Conservation (phyloP, 2,329 filamentous ascomycete species). For the Aspergillus oerlinghausenensis region DNA sequence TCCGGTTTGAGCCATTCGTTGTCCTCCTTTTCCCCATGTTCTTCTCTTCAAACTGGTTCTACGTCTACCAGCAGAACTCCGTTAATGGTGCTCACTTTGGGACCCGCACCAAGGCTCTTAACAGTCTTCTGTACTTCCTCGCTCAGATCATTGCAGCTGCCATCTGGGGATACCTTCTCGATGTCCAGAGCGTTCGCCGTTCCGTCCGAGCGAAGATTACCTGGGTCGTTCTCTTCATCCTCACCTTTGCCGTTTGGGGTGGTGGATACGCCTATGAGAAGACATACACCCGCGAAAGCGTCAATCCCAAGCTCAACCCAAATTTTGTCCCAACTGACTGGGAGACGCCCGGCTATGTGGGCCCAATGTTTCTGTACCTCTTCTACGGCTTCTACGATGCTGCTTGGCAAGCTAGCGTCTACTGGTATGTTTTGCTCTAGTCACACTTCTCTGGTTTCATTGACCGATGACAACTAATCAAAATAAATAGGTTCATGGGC, state of each 20-base stretch:
- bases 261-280: constrained; percentile 73
- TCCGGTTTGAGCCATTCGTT: constrained; percentile 67
- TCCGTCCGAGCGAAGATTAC: constrained; percentile 61
- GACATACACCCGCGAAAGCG: constrained; percentile 47
- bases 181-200: constrained; percentile 55
- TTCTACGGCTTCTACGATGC: constrained; percentile 87
- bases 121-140: constrained; percentile 69
- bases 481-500: constrained; percentile 68
- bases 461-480: too few relatives aligned
- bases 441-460: background rate
- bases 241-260: constrained; percentile 76
- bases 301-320: constrained; percentile 6
- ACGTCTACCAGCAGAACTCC: constrained; percentile 70
- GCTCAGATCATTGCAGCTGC: constrained; percentile 71
- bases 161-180: constrained; percentile 66
- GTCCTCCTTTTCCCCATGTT: constrained; percentile 76
- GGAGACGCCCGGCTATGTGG: constrained; percentile 62
- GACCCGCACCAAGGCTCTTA: constrained; percentile 66
- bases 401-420: constrained; percentile 80
- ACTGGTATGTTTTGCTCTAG: constrained; percentile 58
- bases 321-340: constrained; percentile 52
- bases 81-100: constrained; percentile 68
- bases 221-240: constrained; percentile 55
- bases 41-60: constrained; percentile 72
- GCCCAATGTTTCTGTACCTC: constrained; percentile 81